Evolutionary conservation across 2,329 filamentous ascomycete genomes (phyloP).

Genomic region (Aspergillus versicolor): DNA sequence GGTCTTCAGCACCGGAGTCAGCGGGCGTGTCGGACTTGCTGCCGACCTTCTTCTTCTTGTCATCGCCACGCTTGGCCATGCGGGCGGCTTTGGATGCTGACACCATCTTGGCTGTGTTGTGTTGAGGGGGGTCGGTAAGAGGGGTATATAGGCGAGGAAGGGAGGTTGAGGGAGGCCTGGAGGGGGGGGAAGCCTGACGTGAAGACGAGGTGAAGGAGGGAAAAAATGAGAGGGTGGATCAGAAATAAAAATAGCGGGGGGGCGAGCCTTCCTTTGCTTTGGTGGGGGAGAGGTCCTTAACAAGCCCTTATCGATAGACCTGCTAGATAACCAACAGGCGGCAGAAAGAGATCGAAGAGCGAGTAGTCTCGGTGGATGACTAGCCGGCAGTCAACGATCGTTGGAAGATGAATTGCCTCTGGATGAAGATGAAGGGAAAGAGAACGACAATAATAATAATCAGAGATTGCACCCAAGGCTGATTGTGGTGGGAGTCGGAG

Average conservation of each 20-base stretch:
- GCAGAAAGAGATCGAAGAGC: background rate
- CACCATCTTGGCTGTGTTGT: conserved; percentile 52
- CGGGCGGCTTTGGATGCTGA: conserved; percentile 69
- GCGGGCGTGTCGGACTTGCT: conserved; percentile 66
- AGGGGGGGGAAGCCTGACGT: conserved; percentile 22
- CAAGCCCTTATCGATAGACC: conserved; percentile 44
- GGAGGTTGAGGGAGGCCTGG: conserved; percentile 16
- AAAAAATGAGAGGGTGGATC: conserved; percentile 36
- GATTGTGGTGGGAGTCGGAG: conserved; percentile 9
- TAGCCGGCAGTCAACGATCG: background rate
- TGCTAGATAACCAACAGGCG: background rate
- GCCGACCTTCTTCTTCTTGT: conserved; percentile 65
- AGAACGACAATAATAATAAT: background rate
- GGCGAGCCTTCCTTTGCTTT: conserved; percentile 21
- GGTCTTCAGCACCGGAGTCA: conserved; percentile 61
- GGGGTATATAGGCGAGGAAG: conserved; percentile 7
- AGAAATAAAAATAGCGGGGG: conserved; percentile 28
- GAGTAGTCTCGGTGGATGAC: background rate
- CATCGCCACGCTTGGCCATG: conserved; percentile 64
- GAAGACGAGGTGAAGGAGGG: conserved; percentile 13
- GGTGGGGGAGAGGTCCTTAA: conserved; percentile 24
- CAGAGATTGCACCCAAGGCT: conserved; percentile 12
- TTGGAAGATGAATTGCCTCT: no score
- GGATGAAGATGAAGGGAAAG: background rate
- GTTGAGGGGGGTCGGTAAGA: conserved; percentile 10